These are phyloP conservation scores for Cucumis sativus DNA, from an alignment of 306 rosid genomes.

Conservation along the genomic window DNA sequence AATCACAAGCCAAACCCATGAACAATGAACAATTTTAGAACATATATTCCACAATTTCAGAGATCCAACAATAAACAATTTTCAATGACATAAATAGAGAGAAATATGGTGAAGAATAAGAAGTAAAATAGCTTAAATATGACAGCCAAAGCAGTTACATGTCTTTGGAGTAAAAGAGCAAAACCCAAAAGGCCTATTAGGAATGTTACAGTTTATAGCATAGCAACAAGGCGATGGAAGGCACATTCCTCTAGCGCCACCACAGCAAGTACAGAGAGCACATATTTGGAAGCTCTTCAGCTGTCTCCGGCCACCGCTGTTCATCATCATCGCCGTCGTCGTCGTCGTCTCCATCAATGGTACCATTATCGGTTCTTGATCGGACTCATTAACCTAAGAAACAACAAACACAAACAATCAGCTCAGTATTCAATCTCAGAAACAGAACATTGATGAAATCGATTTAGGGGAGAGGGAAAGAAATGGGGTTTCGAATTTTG, in stretches of 20 bases:
- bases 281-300: slow-evolving; percentile 86
- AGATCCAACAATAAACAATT: neutral
- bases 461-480: neutral
- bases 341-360: slow-evolving; percentile 44
- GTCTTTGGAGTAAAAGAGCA: slow-evolving; percentile 96
- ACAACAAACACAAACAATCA: slow-evolving; percentile 5
- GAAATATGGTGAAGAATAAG: neutral
- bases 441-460: neutral
- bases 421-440: neutral
- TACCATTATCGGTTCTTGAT: slow-evolving; percentile 31
- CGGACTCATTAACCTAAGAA: slow-evolving; percentile 59
- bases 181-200: slow-evolving; percentile 92
- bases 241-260: slow-evolving; percentile 84
- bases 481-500: neutral
- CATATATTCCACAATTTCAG: neutral
- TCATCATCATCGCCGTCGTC: slow-evolving; percentile 52
- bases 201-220: slow-evolving; percentile 98
- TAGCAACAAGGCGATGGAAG: slow-evolving; percentile 99
- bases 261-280: slow-evolving; percentile 94
- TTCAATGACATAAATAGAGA: neutral
- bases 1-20: neutral
- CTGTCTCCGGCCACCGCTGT: slow-evolving; percentile 63
- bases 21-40: neutral
- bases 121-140: slow-evolving; percentile 27
- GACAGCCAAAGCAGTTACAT: slow-evolving; percentile 99